phyloP scores from a whole-genome alignment of 345 rosid genomes.

The Melaleuca alternifolia region DNA sequence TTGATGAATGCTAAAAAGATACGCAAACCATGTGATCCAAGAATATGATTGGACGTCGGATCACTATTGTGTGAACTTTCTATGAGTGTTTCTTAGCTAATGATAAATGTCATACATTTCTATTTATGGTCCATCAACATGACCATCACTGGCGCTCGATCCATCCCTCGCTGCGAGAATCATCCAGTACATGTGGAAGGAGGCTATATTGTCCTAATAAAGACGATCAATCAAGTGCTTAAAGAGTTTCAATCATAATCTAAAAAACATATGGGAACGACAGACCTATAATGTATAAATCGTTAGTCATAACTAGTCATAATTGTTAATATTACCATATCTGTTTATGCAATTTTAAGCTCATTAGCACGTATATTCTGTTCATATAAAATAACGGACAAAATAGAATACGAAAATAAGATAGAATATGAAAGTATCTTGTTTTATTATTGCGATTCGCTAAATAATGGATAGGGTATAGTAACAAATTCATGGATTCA shows the following conservation, averaged over 20 bases:
- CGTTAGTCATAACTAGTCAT: too few relatives aligned
- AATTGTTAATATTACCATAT: too few relatives aligned
- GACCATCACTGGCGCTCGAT: neutral
- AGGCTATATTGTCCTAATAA: too few relatives aligned
- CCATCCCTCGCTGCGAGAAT: neutral
- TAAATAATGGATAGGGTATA: too few relatives aligned
- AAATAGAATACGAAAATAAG: neutral
- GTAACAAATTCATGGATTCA: too few relatives aligned
- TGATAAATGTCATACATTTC: neutral
- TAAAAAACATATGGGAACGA: too few relatives aligned
- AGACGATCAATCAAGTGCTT: too few relatives aligned
- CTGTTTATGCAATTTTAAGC: too few relatives aligned
- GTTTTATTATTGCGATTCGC: rapidly evolving
- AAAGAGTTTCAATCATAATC: too few relatives aligned
- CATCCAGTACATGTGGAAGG: too few relatives aligned
- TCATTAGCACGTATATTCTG: too few relatives aligned
- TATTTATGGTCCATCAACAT: neutral
- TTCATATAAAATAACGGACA: neutral
- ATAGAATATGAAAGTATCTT: neutral
- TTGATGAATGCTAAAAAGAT: neutral
- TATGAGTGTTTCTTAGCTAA: neutral
- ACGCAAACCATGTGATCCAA: neutral
- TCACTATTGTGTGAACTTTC: neutral
- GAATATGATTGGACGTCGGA: neutral
- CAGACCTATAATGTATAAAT: too few relatives aligned